These are phyloP conservation scores for Microcyclospora pomicola DNA, from an alignment of 2,329 filamentous ascomycete genomes.

Conservation along the genomic window DNA sequence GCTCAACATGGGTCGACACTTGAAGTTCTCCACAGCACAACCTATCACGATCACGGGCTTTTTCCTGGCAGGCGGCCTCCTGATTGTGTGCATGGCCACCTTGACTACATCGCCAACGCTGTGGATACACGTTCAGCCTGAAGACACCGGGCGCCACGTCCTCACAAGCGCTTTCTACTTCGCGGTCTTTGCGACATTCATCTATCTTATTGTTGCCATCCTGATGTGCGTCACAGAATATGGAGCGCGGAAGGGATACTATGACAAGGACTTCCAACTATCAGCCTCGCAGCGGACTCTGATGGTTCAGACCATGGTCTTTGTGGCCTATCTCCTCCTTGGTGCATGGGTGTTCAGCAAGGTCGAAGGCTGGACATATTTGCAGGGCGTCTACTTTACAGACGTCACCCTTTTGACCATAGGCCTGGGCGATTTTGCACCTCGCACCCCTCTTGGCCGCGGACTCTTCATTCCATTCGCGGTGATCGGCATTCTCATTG, in stretches of 20 bases:
- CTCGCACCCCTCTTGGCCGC: conserved; percentile 36
- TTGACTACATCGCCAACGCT: conserved; percentile 32
- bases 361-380: conserved; percentile 39
- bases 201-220: conserved; percentile 43
- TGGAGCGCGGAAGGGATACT: conserved; percentile 41
- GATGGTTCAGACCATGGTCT: conserved; percentile 39
- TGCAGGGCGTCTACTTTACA: conserved; percentile 43
- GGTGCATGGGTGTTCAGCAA: conserved; percentile 34
- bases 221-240: conserved; percentile 43
- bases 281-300: conserved; percentile 43
- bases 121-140: conserved; percentile 24
- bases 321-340: conserved; percentile 35
- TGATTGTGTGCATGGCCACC: conserved; percentile 39
- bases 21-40: conserved; percentile 43
- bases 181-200: conserved; percentile 41
- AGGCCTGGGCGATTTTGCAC: conserved; percentile 38
- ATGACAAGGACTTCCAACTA: conserved; percentile 42
- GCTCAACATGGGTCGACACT: conserved; percentile 44
- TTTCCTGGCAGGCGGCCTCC: conserved; percentile 38
- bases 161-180: conserved; percentile 47
- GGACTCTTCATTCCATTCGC: conserved; percentile 41
- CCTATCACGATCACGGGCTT: conserved; percentile 49
- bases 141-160: conserved; percentile 23
- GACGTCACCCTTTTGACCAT: conserved; percentile 43
- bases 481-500: conserved; percentile 40